These are phyloP conservation scores for Lonicera japonica DNA, from an alignment of 129 eudicot genomes.

Conservation along the genomic window DNA sequence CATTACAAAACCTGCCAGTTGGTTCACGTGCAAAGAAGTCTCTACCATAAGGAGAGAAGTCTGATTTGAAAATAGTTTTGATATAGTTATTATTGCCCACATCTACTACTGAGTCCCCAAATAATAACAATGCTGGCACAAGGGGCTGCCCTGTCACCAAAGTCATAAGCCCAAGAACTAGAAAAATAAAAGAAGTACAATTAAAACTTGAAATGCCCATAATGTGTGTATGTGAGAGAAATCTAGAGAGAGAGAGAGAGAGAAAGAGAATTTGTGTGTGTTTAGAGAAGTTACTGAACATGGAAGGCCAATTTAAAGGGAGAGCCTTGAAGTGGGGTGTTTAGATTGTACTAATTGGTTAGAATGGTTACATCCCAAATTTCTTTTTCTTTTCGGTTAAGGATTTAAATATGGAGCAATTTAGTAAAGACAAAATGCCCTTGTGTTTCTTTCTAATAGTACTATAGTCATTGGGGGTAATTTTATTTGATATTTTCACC, in stretches of 20 bases:
- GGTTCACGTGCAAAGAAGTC: slow-evolving; percentile 45
- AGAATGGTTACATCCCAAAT: not conserved
- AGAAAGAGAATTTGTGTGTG: slow-evolving; percentile 6
- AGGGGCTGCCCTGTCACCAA: slow-evolving; percentile 49
- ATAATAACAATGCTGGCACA: slow-evolving; percentile 76
- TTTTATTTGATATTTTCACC: too few relatives aligned
- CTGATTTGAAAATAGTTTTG: slow-evolving; percentile 63
- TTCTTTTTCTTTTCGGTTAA: too few relatives aligned
- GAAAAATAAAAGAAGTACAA: not conserved
- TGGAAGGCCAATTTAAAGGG: too few relatives aligned
- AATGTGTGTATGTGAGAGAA: not conserved
- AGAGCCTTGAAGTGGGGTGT: not conserved
- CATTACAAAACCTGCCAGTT: slow-evolving; percentile 86
- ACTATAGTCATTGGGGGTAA: too few relatives aligned
- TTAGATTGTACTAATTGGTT: slow-evolving; percentile 7
- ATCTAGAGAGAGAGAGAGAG: slow-evolving; percentile 7
- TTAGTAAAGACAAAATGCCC: too few relatives aligned
- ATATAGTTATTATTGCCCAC: slow-evolving; percentile 84
- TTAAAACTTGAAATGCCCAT: slow-evolving; percentile 25
- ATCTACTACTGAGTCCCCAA: slow-evolving; percentile 86
- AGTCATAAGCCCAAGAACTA: not conserved
- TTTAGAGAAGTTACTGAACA: not conserved
- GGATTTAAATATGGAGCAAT: too few relatives aligned
- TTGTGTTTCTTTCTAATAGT: too few relatives aligned
- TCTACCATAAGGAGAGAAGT: slow-evolving; percentile 90